Base-by-base conservation (phyloP, 805 yeast genomes). In the Candida endomychidarum region DNA sequence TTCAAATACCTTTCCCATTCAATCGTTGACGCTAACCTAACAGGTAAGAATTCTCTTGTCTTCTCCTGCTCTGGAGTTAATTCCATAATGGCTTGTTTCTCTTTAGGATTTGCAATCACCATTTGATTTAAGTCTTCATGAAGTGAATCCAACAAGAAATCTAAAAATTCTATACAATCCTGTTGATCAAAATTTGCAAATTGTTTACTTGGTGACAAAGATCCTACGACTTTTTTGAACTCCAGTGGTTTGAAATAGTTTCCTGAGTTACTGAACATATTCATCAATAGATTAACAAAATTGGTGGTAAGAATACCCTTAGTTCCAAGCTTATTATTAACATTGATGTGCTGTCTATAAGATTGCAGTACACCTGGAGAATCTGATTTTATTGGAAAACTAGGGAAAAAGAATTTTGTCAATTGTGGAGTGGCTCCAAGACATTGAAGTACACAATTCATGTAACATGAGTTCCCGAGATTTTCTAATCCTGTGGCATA, bases 1-100 rank as follows among this genome's bases (percentile, higher is more conserved):
- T 80, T 81, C 40, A 87, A 65, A 56, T 88, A 88, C 42, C 95
- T 67, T 53, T 86, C 96, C 98, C 98, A 90, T 57, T 90, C 96
- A 36, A 88, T 78, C 0, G 93, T 77, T 0, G 96, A 81, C 0
- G 96, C 96, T 18, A 85, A 68, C 42, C 96, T 71, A 2, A 88
- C 72, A 0, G 95, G 84, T 53, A 87, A 61, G 19, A 62, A 61
- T 55, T 90, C 98, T 31, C 96, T 69, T 11, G 73, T 64, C 25
- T 68, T 67, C 55, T 89, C 96, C 46, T 89, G 93, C 38, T 76
- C 81, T 0, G 63, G 63, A 5, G 73, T 61, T 20, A 70, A 54
- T 37, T 77, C 80, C 10, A 81, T 77, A 9, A 69, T 60, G 3
- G 57, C 52, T 34, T 52, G 56, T 37, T 64, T 58, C 31, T 69